Evolutionary conservation across 805 yeast genomes (phyloP), one percentile per base, ranked within the genome.

Genomic region (Suhomyces sp.): DNA sequence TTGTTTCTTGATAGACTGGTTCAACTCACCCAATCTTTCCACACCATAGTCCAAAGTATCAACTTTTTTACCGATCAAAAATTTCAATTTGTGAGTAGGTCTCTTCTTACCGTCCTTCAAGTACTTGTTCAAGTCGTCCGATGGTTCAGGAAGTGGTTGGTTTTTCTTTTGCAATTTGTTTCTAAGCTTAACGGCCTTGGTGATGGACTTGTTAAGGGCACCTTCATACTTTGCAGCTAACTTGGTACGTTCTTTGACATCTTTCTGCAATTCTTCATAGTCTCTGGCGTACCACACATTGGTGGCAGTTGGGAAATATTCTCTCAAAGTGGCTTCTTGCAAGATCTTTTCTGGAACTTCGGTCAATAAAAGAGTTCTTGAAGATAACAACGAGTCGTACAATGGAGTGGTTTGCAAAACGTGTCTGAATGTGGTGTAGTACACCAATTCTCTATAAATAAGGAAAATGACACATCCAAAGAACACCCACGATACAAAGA

Each of bases 31-130:
- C 49, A 92, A 70, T 60, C 79, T 79, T 57, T 84, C 84, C 49
- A 82, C 78, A 56, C 87, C 84, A 65, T 90, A 87, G 49, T 86
- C 81, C 63, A 93, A 81, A 33, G 97, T 87, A 62, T 87, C 86
- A 52, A 92, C 97, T 72, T 92, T 92, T 71, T 88, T 71, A 54
- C 97, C 96, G 60, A 86, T 77, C 54, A 88, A 70, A 52, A 83
- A 84, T 63, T 81, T 82, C 61, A 90, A 78, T 57, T 82, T 82
- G 70, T 90, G 93, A 33, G 89, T 86, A 47, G 97, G 97, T 60
- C 93, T 81, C 75, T 90, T 91, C 60, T 73, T 73, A 41, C 77
- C 78, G 54, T 74, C 77, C 70, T 87, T 86, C 56, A 90, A 83
- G 67, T 88, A 90, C 44, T 83, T 76, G 56, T 78, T 75, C 47